Evolutionary conservation across 768 basidiomycete genomes (phyloP), one percentile per base, ranked within the genome.

Genomic region (Suillus subalutaceus): DNA sequence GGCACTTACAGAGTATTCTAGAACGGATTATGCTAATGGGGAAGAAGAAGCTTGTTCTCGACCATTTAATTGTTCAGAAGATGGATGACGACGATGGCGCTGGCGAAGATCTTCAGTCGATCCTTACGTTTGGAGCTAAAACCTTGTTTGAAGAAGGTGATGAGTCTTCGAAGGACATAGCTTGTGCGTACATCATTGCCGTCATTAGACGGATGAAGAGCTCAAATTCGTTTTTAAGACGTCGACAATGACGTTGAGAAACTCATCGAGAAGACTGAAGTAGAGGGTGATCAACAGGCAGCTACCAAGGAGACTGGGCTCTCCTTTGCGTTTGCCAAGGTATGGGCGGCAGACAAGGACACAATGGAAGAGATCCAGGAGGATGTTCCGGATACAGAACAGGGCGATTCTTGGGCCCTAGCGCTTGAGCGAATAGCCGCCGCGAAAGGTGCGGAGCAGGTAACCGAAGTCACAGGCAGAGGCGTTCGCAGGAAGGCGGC

Each of bases 1-100:
- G 16, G 20, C 23, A 26, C 16, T 26, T 26, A 62, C 67, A 66
- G 65, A 72, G 46, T 20, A 69, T n/a, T 52, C 48, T 71, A 97
- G 96, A 97, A 72, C 91, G 90, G 55, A 98, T 97, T 71, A 85
- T 97, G 78, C 90, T 94, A 78, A 86, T 89, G 32, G 94, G 93
- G n/a, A 97, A 97, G 81, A 94, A 93, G 83, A 98, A 98, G 76
- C 85, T 98, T 37, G 90, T 94, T 16, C 82, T 98, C 10, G 96
- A 98, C 71, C 96, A 98, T 79, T 82, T 98, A 18, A 96, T 98
- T 69, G 96, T 98, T 26, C 93, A 97, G 78, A 94, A 94, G 75
- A 95, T 97, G 91, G 93, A 95, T 68, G 91, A 94, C 63, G 86
- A 86, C 58, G 92, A 92, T 55, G 88, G 88, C 43, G 86, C 81